Conservation (phyloP, 345 rosid species). For the Limnanthes douglasii region DNA sequence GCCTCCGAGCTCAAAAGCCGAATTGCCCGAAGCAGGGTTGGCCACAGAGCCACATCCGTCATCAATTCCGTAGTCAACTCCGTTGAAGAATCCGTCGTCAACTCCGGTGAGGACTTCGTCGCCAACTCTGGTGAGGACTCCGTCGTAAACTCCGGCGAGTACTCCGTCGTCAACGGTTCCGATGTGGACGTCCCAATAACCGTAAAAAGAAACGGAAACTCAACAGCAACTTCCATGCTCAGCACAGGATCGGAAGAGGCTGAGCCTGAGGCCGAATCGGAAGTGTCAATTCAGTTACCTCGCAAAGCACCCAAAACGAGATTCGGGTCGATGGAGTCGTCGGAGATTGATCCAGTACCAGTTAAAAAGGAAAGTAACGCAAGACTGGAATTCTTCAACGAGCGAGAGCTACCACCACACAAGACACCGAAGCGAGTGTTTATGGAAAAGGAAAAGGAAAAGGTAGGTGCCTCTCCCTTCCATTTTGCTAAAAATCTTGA, state of each 20-base stretch:
- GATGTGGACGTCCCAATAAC: no score
- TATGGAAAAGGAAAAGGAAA: neutral
- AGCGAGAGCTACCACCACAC: neutral
- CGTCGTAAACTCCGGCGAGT: slow-evolving; percentile 8
- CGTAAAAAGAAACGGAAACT: no score
- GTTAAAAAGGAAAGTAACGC: neutral
- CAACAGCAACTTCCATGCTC: no score
- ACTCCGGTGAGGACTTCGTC: slow-evolving; percentile 10
- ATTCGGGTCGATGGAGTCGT: slow-evolving; percentile 9
- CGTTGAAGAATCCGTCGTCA: slow-evolving; percentile 13
- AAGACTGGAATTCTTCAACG: slow-evolving; percentile 1
- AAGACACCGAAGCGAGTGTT: slow-evolving; percentile 7
- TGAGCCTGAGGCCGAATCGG: neutral
- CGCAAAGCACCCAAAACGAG: neutral
- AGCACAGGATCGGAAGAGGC: neutral
- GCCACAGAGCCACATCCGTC: slow-evolving; percentile 10
- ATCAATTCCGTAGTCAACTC: no score
- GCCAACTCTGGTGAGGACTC: slow-evolving; percentile 10
- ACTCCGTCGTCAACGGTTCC: slow-evolving; percentile 5
- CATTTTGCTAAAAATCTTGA: no score
- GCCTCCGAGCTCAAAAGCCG: slow-evolving; percentile 12
- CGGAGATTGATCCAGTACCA: slow-evolving; percentile 2
- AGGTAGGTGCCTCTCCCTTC: no score
- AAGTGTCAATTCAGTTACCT: no score
- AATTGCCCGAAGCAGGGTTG: slow-evolving; percentile 12